Evolutionary conservation across 2,329 filamentous ascomycete genomes (phyloP).

Genomic region (Talaromyces sp.): DNA sequence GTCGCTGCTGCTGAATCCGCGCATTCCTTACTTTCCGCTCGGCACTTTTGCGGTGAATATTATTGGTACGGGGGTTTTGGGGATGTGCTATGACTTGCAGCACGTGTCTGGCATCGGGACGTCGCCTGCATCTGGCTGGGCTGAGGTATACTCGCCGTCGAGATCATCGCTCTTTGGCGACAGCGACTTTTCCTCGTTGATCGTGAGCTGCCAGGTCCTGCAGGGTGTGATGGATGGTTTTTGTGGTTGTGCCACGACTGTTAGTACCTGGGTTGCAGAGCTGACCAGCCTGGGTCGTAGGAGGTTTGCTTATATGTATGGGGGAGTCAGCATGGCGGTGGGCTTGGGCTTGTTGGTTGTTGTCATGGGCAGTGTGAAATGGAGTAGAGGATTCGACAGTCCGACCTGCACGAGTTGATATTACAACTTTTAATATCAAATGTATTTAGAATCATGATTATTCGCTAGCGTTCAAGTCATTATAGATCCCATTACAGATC

Average conservation of each 20-base stretch:
- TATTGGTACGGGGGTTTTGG: constrained; percentile 68
- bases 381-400: constrained; percentile 41
- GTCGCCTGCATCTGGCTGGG: constrained; percentile 16
- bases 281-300: constrained; percentile 46
- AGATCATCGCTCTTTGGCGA: neutral
- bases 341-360: constrained; percentile 48
- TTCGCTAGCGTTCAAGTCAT: neutral
- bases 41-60: constrained; percentile 85
- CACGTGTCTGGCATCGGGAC: constrained; percentile 53
- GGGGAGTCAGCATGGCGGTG: constrained; percentile 41
- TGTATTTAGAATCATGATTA: neutral
- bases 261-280: constrained; percentile 65
- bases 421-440: neutral
- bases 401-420: neutral
- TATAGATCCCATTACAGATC: neutral
- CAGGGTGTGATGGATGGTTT: constrained; percentile 65
- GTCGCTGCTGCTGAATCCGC: constrained; percentile 66
- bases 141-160: constrained; percentile 30
- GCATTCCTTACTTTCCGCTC: constrained; percentile 65
- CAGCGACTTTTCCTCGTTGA: constrained; percentile 30
- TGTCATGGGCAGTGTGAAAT: constrained; percentile 54
- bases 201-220: constrained; percentile 62
- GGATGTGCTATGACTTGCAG: constrained; percentile 73
- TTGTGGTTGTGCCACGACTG: constrained; percentile 62
- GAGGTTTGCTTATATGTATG: constrained; percentile 52